A percentile compares a stretch with the other conserved stretches of the same genome.
These are phyloP conservation scores for Polymyxa betae DNA, from an alignment of 208 protist genomes.

Conservation along the genomic window DNA sequence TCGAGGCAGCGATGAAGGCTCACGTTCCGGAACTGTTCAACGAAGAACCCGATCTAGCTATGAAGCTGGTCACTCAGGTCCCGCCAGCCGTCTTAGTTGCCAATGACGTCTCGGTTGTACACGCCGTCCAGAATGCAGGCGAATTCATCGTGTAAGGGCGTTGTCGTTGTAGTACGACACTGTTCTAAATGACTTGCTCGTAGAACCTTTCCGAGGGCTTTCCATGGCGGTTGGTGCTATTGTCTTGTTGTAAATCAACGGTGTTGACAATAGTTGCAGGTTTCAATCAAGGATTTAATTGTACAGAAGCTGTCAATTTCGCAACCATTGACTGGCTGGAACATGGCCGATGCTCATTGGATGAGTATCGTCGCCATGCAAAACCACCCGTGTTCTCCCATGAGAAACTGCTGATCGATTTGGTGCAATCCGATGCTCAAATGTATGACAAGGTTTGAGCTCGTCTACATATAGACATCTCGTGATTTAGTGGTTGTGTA, in stretches of 20 bases:
- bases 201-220: constrained; percentile 76
- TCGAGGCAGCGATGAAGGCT: constrained; percentile 70
- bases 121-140: constrained; percentile 40
- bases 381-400: constrained; percentile 13
- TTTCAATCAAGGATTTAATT: constrained; percentile 78
- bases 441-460: neutral
- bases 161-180: neutral
- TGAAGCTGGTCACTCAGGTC: constrained; percentile 71
- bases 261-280: neutral
- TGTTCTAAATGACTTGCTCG: neutral
- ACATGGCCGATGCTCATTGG: constrained; percentile 58
- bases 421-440: neutral
- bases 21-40: constrained; percentile 65
- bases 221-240: constrained; percentile 70
- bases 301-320: constrained; percentile 80
- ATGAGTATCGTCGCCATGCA: neutral
- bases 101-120: neutral
- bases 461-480: neutral
- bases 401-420: constrained; percentile 4
- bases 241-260: neutral
- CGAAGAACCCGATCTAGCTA: constrained; percentile 72
- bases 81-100: neutral
- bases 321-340: constrained; percentile 71
- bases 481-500: neutral
- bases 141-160: constrained; percentile 46